Evolutionary conservation across 129 eudicot species (phyloP), one percentile per base, ranked within the genome.

Genomic region (Apium graveolens): DNA sequence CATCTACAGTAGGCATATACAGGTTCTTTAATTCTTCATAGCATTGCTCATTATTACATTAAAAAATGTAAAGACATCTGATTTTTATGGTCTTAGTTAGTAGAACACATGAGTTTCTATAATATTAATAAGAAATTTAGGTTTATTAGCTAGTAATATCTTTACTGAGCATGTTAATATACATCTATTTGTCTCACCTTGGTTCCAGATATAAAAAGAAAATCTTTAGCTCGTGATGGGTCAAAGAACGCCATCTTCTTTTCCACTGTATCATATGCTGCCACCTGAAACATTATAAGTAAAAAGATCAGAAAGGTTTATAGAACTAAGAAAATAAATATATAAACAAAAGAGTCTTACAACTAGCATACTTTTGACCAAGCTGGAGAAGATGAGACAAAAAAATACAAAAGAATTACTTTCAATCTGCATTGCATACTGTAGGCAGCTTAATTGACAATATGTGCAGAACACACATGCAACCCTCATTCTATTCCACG

Each of bases 161-260:
- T 39, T 34, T 26, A 34, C 5, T 32, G 31, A 20, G n/a, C 21
- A 35, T 38, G 55, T n/a, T 39, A 2, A 44, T n/a, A 29, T 14
- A 75, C 24, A 70, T 34, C 38, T 18, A 14, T 2, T 39, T 44
- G 75, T 17, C 86, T 75, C 66, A 87, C 96, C 98, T 93, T 93
- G 34, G 98, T 93, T 21, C 98, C 96, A 7, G 96, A 93, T 76
- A 93, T 93, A 87, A 90, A 93, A 70, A 93, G 87, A 79, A 93
- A 93, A 78, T 93, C 96, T 76, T 89, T 83, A 80, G 96, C 87
- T 48, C 98, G 92, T 51, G 96, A 86, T 51, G 94, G 98, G 73
- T 93, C 96, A 74, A 93, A 93, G 51, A 93, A 93, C 49, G 93
- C 91, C 98, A 93, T 93, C 78, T 89, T 79, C 82, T 86, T 84